Conservation (phyloP, 139 green algal genomes). For the Ulvella scutata region DNA sequence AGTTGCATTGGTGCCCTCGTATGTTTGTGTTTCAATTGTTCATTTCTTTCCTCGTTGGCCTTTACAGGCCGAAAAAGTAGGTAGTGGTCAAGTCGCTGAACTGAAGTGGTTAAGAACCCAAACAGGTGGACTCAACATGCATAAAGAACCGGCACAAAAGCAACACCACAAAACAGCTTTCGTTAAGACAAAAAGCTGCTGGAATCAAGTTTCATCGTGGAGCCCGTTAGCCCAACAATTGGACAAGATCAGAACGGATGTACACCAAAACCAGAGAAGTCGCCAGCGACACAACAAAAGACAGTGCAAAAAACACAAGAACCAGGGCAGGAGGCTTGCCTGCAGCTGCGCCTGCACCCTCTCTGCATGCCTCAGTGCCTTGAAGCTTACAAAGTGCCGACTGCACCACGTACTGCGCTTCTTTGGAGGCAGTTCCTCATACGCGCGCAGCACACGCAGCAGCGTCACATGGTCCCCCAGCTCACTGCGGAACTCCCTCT, state of each 20-base stretch:
- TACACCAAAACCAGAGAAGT: no score
- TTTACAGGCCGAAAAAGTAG: no score
- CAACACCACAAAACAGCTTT: background rate
- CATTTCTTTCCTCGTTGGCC: no score
- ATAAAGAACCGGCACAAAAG: no score
- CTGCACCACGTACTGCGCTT: slow-evolving; percentile 19
- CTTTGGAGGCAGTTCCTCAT: slow-evolving; percentile 13
- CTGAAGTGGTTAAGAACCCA: no score
- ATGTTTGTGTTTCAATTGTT: no score
- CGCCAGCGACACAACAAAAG: no score
- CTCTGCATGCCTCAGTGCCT: background rate
- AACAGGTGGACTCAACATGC: no score
- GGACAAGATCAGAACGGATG: no score
- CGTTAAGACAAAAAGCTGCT: background rate
- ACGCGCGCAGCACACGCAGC: slow-evolving; percentile 46
- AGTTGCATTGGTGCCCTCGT: no score
- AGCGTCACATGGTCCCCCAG: slow-evolving; percentile 70
- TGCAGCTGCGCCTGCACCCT: slow-evolving; percentile 6
- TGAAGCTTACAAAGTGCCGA: slow-evolving; percentile 23
- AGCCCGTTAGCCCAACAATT: background rate
- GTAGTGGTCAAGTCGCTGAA: no score
- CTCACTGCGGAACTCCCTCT: slow-evolving; percentile 34
- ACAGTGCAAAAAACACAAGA: background rate
- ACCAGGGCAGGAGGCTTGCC: background rate
- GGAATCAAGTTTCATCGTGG: background rate